These are phyloP conservation scores for Venturia effusa DNA, from an alignment of 2,329 filamentous ascomycete species.

Conservation along the genomic window DNA sequence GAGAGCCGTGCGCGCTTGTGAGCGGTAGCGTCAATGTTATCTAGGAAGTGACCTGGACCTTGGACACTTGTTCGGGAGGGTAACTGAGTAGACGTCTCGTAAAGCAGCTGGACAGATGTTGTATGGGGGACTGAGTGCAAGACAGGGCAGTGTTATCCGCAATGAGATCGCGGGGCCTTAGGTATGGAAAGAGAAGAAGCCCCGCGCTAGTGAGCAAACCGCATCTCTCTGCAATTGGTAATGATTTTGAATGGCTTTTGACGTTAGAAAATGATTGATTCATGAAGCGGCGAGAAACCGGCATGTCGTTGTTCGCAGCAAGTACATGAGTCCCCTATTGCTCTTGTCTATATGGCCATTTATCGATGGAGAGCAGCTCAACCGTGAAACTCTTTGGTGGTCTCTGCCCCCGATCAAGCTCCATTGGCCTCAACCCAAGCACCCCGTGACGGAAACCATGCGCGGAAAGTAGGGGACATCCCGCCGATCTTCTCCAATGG, in stretches of 20 bases:
- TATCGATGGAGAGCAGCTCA: background rate
- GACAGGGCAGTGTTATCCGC: slow-evolving; percentile 1
- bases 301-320: background rate
- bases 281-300: background rate
- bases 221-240: slow-evolving; percentile 5
- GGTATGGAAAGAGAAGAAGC: background rate
- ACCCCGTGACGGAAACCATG: slow-evolving; percentile 2
- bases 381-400: background rate
- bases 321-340: background rate
- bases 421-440: background rate
- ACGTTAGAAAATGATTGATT: background rate
- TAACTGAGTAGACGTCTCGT: background rate
- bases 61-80: background rate
- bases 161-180: slow-evolving; percentile 4
- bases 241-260: background rate
- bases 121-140: background rate
- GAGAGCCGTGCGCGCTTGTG: background rate
- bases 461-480: background rate
- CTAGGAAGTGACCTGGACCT: background rate
- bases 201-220: slow-evolving; percentile 4
- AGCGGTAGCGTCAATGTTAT: background rate
- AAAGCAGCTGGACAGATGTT: background rate
- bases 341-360: background rate
- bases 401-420: background rate
- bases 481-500: background rate